Conservation (phyloP, 441 rosid species). For the Gossypium lobatum region DNA sequence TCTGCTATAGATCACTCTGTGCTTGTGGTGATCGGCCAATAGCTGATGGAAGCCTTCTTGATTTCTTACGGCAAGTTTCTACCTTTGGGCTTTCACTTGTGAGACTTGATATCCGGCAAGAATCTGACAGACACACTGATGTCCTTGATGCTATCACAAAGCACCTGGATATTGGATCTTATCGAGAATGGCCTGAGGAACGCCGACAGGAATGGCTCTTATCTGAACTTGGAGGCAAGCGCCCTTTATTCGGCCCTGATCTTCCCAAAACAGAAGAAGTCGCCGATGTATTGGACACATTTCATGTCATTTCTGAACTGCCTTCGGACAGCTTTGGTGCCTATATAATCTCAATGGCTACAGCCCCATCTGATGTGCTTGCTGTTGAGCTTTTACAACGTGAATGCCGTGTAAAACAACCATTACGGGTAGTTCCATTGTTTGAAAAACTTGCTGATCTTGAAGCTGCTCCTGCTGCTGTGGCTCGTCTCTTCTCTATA, state of each 20-base stretch:
- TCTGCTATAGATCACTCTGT: conserved; percentile 57
- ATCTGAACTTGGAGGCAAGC: conserved; percentile 53
- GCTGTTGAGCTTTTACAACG: conserved; percentile 62
- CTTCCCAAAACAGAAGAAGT: conserved; percentile 59
- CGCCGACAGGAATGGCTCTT: conserved; percentile 54
- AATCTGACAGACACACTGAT: conserved; percentile 59
- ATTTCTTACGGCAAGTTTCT: conserved; percentile 58
- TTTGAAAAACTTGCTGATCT: conserved; percentile 62
- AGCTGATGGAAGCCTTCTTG: conserved; percentile 63
- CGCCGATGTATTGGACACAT: conserved; percentile 52
- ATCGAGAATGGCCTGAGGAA: conserved; percentile 59
- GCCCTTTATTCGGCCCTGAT: conserved; percentile 56
- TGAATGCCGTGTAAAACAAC: conserved; percentile 45
- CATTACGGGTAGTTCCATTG: conserved; percentile 56
- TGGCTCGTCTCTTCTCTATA: conserved; percentile 59
- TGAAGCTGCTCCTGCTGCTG: conserved; percentile 60
- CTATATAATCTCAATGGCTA: conserved; percentile 65
- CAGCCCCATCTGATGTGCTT: conserved; percentile 59
- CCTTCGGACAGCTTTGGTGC: conserved; percentile 58
- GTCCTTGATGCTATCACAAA: conserved; percentile 53
- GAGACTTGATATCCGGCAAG: conserved; percentile 58
- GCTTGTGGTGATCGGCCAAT: conserved; percentile 51
- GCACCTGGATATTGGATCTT: conserved; percentile 51
- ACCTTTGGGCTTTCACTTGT: conserved; percentile 59
- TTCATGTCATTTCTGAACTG: conserved; percentile 53